Conservation (phyloP, 2,329 filamentous ascomycete species). For the Calonectria pteridis region DNA sequence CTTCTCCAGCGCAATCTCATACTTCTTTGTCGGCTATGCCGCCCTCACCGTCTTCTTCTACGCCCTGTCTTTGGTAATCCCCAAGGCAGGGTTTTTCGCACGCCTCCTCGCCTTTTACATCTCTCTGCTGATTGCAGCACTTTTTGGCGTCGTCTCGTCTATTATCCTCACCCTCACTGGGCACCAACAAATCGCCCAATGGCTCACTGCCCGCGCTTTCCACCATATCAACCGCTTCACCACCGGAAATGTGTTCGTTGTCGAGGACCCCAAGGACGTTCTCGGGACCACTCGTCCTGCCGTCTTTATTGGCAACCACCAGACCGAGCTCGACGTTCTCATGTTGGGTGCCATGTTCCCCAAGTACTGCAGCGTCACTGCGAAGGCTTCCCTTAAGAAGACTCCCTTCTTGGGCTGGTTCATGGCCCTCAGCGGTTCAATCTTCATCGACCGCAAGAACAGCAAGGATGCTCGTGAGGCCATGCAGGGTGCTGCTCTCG, state of each 20-base stretch:
- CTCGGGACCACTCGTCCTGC: constrained; percentile 79
- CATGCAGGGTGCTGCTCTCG: constrained; percentile 84
- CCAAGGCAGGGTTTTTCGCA: constrained; percentile 75
- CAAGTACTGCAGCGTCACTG: constrained; percentile 90
- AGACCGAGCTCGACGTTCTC: constrained; percentile 94
- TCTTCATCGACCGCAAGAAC: constrained; percentile 96
- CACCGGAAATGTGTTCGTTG: constrained; percentile 82
- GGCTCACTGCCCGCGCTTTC: constrained; percentile 84
- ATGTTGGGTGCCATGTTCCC: constrained; percentile 93
- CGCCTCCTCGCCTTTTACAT: constrained; percentile 77
- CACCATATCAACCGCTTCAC: constrained; percentile 80
- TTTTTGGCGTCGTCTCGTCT: constrained; percentile 82
- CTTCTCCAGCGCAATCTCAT: constrained; percentile 54
- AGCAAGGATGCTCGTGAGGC: constrained; percentile 84
- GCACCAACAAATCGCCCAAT: constrained; percentile 84
- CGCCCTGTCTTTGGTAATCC: constrained; percentile 69
- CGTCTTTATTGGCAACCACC: constrained; percentile 94
- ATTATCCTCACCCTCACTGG: constrained; percentile 78
- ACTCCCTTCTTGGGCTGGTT: constrained; percentile 95
- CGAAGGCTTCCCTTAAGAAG: constrained; percentile 85
- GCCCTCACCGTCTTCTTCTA: constrained; percentile 69
- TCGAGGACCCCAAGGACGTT: constrained; percentile 75
- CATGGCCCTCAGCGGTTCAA: constrained; percentile 86
- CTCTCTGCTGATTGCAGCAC: constrained; percentile 69
- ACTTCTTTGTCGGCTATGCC: constrained; percentile 65